Percentiles rank a stretch among this genome's conserved stretches.
These are phyloP conservation scores for Smallanthus sonchifolius DNA, from an alignment of 129 eudicot genomes.

Conservation along the genomic window DNA sequence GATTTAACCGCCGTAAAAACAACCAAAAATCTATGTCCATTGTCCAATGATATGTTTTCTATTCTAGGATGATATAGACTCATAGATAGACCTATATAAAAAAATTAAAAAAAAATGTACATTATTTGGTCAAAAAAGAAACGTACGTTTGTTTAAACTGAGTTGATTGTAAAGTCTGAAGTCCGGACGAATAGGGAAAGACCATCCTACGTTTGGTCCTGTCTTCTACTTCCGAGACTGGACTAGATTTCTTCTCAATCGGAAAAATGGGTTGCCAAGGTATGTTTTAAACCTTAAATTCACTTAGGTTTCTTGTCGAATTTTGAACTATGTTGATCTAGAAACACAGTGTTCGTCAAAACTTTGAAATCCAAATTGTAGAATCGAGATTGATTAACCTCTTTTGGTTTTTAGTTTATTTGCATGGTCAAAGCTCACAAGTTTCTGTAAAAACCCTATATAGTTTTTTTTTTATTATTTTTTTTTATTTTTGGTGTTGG, in stretches of 20 bases:
- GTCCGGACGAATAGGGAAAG: neutral
- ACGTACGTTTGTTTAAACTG: neutral
- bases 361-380: neutral
- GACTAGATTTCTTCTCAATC: neutral
- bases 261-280: constrained; percentile 21
- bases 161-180: neutral
- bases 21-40: neutral
- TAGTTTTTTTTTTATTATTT: neutral
- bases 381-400: neutral
- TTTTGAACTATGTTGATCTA: neutral
- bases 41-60: no score
- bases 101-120: neutral
- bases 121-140: neutral
- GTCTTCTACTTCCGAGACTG: neutral
- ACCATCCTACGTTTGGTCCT: neutral
- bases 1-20: neutral
- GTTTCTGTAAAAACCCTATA: neutral
- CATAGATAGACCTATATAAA: neutral
- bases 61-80: no score
- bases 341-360: neutral
- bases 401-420: neutral
- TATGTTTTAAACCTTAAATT: neutral
- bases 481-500: neutral
- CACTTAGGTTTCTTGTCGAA: constrained; percentile 2
- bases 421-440: neutral